Evolutionary conservation across 2,329 filamentous ascomycete species (phyloP), one percentile per base, ranked within the genome.

Genomic region (Remersonia thermophila): DNA sequence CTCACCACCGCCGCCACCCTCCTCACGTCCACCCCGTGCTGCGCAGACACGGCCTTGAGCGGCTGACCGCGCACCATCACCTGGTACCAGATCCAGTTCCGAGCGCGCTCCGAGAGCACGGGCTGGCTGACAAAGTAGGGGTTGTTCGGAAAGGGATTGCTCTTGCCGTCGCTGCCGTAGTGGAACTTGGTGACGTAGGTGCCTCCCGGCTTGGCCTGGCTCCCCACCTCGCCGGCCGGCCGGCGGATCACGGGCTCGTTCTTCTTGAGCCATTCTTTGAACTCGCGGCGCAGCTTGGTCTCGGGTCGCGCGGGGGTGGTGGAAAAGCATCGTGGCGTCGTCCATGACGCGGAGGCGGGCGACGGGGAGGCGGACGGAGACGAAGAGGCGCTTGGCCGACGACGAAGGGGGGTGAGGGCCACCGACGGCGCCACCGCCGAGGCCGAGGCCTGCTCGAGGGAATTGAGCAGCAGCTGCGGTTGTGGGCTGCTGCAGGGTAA

Each of bases 1-100:
- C 87, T 68, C 40, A 93, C 80, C 14, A 93, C 82, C 15, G 87
- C 87, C 18, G 78, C 86, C 13, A 94, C 81, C 49, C 87, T 72
- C 52, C 83, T 74, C 59, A 93, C 80, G 51, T 91, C 85, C 16
- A 94, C 73, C 18, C 77, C 74, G 48, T 83, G 71, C 51, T 84
- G 72, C 1, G 80, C 80, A 52, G 83, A 87, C 14, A 93, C 82
- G 30, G 71, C 71, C 51, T 84, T 79, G 43, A 94, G 65, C 38
- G 80, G 74, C 55, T 78, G 67, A 41, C 79, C 78, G 11, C 73
- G 56, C n/a, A 60, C 54, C 43, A 75, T 74, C 11, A 93, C 75
- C 47, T 73, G 71, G 4, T 66, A 51, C 63, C 83, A 91, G 37
- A 95, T 81, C 45, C 78, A 65, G 49, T 87, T 77, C 40, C 81